phyloP scores from a whole-genome alignment of 148 eudicot species.

The Rhododendron henanense region DNA sequence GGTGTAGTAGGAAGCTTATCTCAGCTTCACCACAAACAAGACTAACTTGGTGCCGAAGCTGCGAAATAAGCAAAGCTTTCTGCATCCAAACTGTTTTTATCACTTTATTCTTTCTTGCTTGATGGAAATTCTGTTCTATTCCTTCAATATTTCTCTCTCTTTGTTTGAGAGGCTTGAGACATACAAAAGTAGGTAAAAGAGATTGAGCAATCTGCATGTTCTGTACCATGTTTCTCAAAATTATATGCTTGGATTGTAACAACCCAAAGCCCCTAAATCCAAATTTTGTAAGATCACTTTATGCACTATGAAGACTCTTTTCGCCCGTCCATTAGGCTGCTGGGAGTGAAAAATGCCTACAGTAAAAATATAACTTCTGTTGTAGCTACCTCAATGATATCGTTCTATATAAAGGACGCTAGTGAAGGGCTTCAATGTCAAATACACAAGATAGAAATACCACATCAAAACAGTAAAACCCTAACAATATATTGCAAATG shows the following conservation, averaged over 20 bases:
- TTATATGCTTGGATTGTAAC: background rate
- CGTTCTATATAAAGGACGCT: no score
- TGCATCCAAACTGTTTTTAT: background rate
- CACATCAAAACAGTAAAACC: background rate
- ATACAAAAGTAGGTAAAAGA: constrained; percentile 6
- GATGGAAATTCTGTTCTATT: constrained; percentile 5
- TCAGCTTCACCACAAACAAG: background rate
- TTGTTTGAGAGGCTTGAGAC: background rate
- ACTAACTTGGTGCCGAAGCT: background rate
- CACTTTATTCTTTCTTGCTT: constrained; percentile 25
- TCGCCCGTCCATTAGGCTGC: background rate
- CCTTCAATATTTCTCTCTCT: background rate
- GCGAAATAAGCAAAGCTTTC: background rate
- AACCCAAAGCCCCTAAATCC: background rate
- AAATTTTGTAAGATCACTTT: background rate
- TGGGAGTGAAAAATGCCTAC: background rate
- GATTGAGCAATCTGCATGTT: background rate
- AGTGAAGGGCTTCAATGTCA: no score
- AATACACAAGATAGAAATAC: background rate
- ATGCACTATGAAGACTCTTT: background rate
- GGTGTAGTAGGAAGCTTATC: background rate
- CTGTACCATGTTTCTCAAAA: background rate
- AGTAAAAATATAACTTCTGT: background rate
- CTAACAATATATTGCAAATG: background rate
- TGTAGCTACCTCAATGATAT: no score